Evolutionary conservation across 225 moss, liverwort and hornwort genomes (phyloP).

Genomic region (Antitrichia curtipendula): DNA sequence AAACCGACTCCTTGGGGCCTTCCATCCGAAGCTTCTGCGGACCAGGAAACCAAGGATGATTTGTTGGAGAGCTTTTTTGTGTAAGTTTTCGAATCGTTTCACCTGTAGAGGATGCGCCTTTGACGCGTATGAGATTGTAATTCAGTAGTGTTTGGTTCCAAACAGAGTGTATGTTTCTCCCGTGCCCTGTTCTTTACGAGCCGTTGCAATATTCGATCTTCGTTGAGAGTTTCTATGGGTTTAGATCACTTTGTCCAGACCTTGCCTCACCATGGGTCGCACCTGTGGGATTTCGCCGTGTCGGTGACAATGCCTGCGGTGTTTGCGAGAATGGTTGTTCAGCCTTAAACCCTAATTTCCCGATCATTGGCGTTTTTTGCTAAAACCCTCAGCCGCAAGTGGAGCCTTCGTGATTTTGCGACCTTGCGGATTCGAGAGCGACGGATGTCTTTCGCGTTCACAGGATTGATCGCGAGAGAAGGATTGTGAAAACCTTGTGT

Average conservation of each 20-base stretch:
- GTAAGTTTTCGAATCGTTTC: not conserved
- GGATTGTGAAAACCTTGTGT: not conserved
- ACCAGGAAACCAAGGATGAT: not conserved
- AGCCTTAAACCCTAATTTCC: slow-evolving; percentile 7
- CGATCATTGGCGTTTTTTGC: not conserved
- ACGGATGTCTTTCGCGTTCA: not conserved
- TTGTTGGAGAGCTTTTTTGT: not conserved
- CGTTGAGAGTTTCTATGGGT: not conserved
- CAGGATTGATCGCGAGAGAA: not conserved
- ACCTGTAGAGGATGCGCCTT: not conserved
- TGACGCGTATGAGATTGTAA: not conserved
- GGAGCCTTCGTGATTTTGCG: not conserved
- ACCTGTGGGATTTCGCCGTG: not conserved
- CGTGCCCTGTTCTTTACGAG: not conserved
- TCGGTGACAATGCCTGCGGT: not conserved
- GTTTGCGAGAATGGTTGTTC: not conserved
- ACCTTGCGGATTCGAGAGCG: not conserved
- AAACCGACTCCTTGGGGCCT: no score
- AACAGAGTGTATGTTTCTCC: not conserved
- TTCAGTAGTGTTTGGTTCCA: not conserved
- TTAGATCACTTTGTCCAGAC: not conserved
- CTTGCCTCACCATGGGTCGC: not conserved
- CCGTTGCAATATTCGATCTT: not conserved
- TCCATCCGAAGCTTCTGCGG: not conserved
- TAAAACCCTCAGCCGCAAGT: not conserved